Evolutionary conservation across 495 filamentous ascomycete genomes (phyloP), one percentile per base, ranked within the genome.

Genomic region (Cryomyces minteri): DNA sequence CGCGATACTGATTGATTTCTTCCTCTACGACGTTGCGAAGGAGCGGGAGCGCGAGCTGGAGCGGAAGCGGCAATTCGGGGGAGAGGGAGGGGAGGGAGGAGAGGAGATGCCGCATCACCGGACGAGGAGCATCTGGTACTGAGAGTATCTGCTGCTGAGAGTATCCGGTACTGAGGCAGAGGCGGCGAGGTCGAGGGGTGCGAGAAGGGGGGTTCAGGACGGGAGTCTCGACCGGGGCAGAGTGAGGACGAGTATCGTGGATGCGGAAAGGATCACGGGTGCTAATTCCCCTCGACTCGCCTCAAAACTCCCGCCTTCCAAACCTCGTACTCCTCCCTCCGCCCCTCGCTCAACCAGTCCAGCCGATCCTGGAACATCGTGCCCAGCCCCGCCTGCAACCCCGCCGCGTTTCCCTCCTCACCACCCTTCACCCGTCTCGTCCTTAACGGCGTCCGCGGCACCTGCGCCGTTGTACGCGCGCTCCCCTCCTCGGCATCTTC

Each of bases 121-220:
- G 49, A 94, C 86, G 29, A 73, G 88, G 54, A 90, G 86, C 53
- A 94, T 96, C 50, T 96, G 88, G 88, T 96, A 96, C 65, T 96
- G 55, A 67, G 30, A 10, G 12, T 11, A 25, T 25, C 18, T 25
- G n/a, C n/a, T n/a, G n/a, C n/a, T n/a, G n/a, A n/a, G n/a, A n/a
- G n/a, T n/a, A n/a, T n/a, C n/a, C n/a, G 18, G 18, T 25, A 25
- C 18, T 2, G 18, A 25, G 18, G 18, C 18, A 25, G 18, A 25
- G 18, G 18, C 18, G 18, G 18, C 18, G 18, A 25, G 18, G 18
- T 25, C 1, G 18, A 25, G 18, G 18, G 18, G 18, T 25, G 18
- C 18, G 18, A 2, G 18, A 25, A 25, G 18, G 18, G 18, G 18
- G 2, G 18, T 2, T 1, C 18, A 2, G 18, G 18, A 25, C 2